These are phyloP conservation scores for Thraustochytrium striatum DNA, from an alignment of 352 stramenopile species.

Conservation along the genomic window DNA sequence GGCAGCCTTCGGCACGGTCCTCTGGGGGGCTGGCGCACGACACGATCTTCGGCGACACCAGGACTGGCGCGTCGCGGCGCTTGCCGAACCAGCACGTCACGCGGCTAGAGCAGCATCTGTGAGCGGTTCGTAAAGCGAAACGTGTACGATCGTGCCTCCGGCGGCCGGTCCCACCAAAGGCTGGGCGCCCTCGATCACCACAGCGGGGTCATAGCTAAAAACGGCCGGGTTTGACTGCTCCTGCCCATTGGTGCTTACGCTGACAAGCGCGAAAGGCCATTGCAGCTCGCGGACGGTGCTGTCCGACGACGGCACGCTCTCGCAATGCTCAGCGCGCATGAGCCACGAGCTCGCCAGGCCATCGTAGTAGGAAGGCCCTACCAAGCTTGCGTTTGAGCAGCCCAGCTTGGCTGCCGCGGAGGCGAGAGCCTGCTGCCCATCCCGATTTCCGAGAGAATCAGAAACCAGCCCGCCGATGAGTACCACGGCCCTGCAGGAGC, in stretches of 20 bases:
- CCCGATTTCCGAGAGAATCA: no score
- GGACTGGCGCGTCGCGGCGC: background rate
- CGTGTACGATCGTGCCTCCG: background rate
- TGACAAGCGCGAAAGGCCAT: background rate
- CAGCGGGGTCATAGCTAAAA: background rate
- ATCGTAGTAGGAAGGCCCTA: no score
- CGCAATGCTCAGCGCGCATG: no score
- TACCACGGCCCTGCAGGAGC: no score
- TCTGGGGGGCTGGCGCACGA: no score
- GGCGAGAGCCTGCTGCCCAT: no score
- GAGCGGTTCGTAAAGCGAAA: background rate
- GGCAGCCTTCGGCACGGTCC: no score
- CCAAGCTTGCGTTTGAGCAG: no score
- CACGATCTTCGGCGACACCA: background rate
- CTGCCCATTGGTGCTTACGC: background rate
- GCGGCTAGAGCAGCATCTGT: background rate
- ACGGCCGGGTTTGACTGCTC: background rate
- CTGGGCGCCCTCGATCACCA: background rate
- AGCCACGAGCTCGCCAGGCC: no score
- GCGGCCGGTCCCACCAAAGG: background rate
- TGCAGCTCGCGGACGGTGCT: background rate
- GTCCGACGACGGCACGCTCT: no score
- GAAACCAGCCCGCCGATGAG: no score
- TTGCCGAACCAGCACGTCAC: conserved; percentile 11
- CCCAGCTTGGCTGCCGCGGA: no score